Base-by-base conservation (phyloP, 305 asterid species). In the Lippia alba region DNA sequence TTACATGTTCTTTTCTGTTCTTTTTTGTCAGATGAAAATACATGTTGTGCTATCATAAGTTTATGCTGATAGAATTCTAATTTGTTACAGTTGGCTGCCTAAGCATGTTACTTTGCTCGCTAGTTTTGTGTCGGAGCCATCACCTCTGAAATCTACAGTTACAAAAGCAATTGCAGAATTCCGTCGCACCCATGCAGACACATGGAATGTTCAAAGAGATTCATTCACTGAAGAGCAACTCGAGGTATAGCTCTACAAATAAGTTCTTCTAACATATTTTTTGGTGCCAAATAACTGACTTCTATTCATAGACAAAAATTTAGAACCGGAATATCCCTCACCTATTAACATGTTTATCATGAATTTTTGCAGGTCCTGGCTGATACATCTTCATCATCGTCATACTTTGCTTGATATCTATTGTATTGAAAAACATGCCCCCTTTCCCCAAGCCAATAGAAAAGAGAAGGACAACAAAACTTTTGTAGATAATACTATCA, bases 131-230 rank as follows among this genome's bases (percentile, higher is more conserved):
- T 88, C 93, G 7, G 99, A 92, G 82, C 89, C 94, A 12, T 90
- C 97, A 56, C 98, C 99, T 49, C 81, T 92, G 65, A 95, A 95
- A 81, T 92, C 98, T 19, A 92, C 98, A 2, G 98, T 92, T 57
- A 95, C 98, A 34, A 95, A 95, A 83, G 99, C 99, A 2, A 83
- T 95, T 73, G 99, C 99, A 59, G 99, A 95, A 68, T 95, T 95
- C 71, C 96, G 98, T 8, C 96, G 99, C 56, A 92, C 99, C 72
- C 99, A 95, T 81, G 98, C 99, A 45, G 99, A 95, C 81, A 92
- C 96, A 56, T 95, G 99, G 99, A 92, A 85, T 76, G 79, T 95
- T 78, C 97, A 95, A 54, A 95, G 92, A 83, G 97, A 92, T 74
- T 79, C 85, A 32, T 92, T 95, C 77, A 92, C 90, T 5, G 99